A percentile compares a stretch with the other conserved stretches of the same genome.
These are phyloP conservation scores for Soucietia sequanensis DNA, from an alignment of 805 yeast genomes.

Conservation along the genomic window DNA sequence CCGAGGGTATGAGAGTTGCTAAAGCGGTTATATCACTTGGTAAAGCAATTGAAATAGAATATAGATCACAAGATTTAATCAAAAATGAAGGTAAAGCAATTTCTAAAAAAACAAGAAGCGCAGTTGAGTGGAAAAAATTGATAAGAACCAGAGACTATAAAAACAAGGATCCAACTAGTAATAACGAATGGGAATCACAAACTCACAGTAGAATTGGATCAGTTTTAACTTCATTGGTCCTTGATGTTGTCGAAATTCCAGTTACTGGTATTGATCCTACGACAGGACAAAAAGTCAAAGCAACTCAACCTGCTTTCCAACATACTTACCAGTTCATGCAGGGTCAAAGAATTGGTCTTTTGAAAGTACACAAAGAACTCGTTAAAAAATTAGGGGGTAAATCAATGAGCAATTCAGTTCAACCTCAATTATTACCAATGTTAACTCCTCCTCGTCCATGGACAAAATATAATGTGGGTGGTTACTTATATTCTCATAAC, in stretches of 20 bases:
- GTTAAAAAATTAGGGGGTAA: slow-evolving; percentile 67
- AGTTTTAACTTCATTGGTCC: slow-evolving; percentile 65
- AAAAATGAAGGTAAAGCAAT: slow-evolving; percentile 55
- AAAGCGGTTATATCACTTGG: slow-evolving; percentile 81
- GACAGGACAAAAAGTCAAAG: slow-evolving; percentile 63
- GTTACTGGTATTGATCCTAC: slow-evolving; percentile 82
- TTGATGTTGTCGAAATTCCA: slow-evolving; percentile 79
- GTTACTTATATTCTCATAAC: slow-evolving; percentile 66
- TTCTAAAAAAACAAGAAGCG: slow-evolving; percentile 40
- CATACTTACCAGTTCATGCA: slow-evolving; percentile 81
- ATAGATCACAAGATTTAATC: slow-evolving; percentile 64
- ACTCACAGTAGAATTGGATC: slow-evolving; percentile 73
- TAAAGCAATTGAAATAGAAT: slow-evolving; percentile 80
- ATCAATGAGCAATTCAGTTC: slow-evolving; percentile 59
- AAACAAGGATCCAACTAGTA: slow-evolving; percentile 9
- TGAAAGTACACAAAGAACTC: slow-evolving; percentile 71
- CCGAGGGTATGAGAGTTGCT: slow-evolving; percentile 82
- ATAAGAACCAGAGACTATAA: slow-evolving; percentile 21
- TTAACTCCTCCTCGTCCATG: slow-evolving; percentile 86
- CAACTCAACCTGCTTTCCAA: slow-evolving; percentile 84
- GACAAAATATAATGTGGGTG: slow-evolving; percentile 81
- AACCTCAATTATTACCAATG: slow-evolving; percentile 93
- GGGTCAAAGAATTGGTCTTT: slow-evolving; percentile 79
- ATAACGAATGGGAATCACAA: slow-evolving; percentile 9
- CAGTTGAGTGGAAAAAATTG: slow-evolving; percentile 47